Base-by-base conservation (phyloP, 169 alveolate genomes). In the Plasmodium chabaudi region DNA sequence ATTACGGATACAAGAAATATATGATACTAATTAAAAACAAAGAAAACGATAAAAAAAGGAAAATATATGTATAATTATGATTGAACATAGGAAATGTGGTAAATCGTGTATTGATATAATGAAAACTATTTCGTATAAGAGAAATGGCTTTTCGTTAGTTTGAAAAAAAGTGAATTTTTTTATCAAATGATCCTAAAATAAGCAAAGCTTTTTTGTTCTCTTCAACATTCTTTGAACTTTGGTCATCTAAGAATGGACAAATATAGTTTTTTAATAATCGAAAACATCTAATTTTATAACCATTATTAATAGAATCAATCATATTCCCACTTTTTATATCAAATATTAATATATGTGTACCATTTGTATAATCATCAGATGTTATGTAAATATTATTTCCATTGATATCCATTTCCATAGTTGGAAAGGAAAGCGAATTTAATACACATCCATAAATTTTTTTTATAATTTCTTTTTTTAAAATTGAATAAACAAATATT, bases 241-340 rank as follows among this genome's bases (percentile, higher is more conserved):
- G 42, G 4, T 79, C 70, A 55, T 27, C 25, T 47, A 49, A 65
- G 17, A 57, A 79, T 65, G 89, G 89, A 49, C 89, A 79, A 51
- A 79, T 79, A 15, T 34, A 79, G 19, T 42, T 79, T 64, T 79
- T 64, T 67, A 79, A 67, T 59, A 79, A 56, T 42, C 56, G 84
- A 67, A 79, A 79, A 34, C 89, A 79, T 55, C 82, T 65, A 59
- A 79, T 79, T 79, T 79, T 79, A 44, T 65, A 79, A 13, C 89
- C 84, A n/a, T 79, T 79, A 79, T 79, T 67, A 39, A 79, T 79
- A 79, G 23, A 61, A 59, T 64, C 65, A 9, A 79, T 79, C 55
- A 79, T 67, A 60, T 79, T 79, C 21, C 89, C 89, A 59, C 89
- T 79, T 67, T 79, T 79, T 65, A 79, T 79, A 61, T 79, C 89